phyloP scores from a whole-genome alignment of 1,284 basidiomycete genomes.

The Volvariella surrecta region DNA sequence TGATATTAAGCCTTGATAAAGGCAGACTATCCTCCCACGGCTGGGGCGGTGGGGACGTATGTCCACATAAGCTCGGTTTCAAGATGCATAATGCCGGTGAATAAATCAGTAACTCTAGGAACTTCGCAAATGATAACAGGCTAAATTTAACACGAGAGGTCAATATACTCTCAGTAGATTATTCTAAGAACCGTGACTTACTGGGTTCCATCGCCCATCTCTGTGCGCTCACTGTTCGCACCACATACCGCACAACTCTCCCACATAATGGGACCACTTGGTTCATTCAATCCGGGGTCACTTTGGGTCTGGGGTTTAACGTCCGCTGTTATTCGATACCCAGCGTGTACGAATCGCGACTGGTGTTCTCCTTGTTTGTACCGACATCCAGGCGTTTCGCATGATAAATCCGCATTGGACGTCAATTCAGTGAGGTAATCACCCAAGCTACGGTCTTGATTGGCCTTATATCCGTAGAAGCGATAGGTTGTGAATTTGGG shows the following conservation, averaged over 20 bases:
- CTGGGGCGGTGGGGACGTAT: conserved; percentile 33
- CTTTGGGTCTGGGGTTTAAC: conserved; percentile 1
- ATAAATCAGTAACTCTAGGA: conserved; percentile 57
- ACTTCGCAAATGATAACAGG: conserved; percentile 56
- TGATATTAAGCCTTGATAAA: conserved; percentile 34
- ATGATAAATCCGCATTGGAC: conserved; percentile 24
- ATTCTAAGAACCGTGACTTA: conserved; percentile 22
- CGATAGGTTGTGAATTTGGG: conserved; percentile 39
- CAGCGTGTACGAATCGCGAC: conserved; percentile 40
- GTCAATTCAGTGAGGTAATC: conserved; percentile 29
- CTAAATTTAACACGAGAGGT: conserved; percentile 15
- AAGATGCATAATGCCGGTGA: conserved; percentile 37
- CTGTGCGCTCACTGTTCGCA: conserved; percentile 25
- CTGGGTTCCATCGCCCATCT: conserved; percentile 51
- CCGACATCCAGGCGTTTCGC: conserved; percentile 32
- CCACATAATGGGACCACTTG: conserved; percentile 37
- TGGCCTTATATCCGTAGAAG: conserved; percentile 30
- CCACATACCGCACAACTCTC: conserved; percentile 45
- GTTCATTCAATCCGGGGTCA: conserved; percentile 5
- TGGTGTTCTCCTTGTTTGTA: conserved; percentile 38
- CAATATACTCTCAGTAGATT: neutral
- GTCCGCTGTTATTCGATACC: conserved; percentile 31
- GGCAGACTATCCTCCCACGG: conserved; percentile 19
- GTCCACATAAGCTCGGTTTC: conserved; percentile 39
- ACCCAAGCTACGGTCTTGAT: conserved; percentile 33